Percentiles rank a stretch among this genome's conserved stretches.
Evolutionary conservation across 306 rosid species (phyloP).

Genomic region (Sphenostylis stenocarpa): DNA sequence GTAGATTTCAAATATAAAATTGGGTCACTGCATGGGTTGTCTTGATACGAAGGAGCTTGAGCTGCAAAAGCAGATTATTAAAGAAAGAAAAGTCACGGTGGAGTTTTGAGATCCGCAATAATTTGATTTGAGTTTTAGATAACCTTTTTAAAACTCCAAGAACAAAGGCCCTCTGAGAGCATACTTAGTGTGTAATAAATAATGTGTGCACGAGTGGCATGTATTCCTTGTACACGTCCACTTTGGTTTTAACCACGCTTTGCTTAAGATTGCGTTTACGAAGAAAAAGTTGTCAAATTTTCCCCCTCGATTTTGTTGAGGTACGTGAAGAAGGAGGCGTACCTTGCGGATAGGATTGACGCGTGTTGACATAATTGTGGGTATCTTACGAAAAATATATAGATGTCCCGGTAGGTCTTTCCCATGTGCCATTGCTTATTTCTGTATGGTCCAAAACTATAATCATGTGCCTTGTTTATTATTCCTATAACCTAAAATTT

Average conservation of each 20-base stretch:
- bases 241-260: neutral
- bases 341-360: constrained; percentile 4
- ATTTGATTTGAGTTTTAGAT: constrained; percentile 21
- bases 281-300: too few species aligned
- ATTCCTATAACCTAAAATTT: too few species aligned
- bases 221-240: constrained; percentile 16
- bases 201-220: constrained; percentile 42
- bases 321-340: constrained; percentile 27
- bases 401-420: neutral
- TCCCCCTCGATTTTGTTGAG: neutral
- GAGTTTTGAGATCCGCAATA: constrained; percentile 41
- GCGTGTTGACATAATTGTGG: constrained; percentile 26
- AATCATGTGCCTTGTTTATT: neutral
- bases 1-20: neutral
- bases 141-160: constrained; percentile 26
- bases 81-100: constrained; percentile 16
- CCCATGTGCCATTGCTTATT: constrained; percentile 21
- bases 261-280: neutral
- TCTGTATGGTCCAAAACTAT: neutral
- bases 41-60: constrained; percentile 30
- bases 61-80: constrained; percentile 24
- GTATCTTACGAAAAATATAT: neutral
- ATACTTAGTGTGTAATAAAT: neutral
- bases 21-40: constrained; percentile 4
- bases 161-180: neutral